Evolutionary conservation across 2,329 filamentous ascomycete species (phyloP), one percentile per base, ranked within the genome.

Genomic region (Emmonsiellopsis sp.): DNA sequence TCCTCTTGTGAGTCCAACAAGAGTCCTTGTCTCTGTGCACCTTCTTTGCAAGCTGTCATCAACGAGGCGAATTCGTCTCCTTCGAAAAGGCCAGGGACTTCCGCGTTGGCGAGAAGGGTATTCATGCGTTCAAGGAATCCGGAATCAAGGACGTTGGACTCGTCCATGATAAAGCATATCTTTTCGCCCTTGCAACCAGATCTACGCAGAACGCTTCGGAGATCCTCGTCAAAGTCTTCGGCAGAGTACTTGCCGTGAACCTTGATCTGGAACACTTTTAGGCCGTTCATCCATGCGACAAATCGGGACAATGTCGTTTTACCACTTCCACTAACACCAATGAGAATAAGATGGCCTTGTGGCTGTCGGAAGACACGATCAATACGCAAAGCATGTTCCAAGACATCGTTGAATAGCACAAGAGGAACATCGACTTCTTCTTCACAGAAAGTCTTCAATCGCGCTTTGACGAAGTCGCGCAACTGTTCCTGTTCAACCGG

Each of bases 151-250:
- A 99, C 93, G 64, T 99, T 99, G 8, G 92, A 87, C 74, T 99
- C 93, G 68, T 99, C 93, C 91, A 99, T 97, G 76, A 99, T 96
- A 77, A 99, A 99, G 74, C 94, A 98, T 48, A 99, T 95, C 78
- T 97, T 97, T 70, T 99, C 93, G 37, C 93, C 93, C 76, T 96
- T 96, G 76, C 92, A 97, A 58, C 93, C 93, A 62, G 89, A 94
- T 54, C 93, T 83, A 45, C 93, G 86, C 41, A 99, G 82, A 7
- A 99, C 93, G 66, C 91, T 92, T 59, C 94, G 83, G 37, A 99
- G 77, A 70, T 99, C 93, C 55, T 99, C 94, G 66, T 99, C 93
- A 66, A 99, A 99, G 73, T 99, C 93, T 67, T 97, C 93, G 1
- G 88, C 88, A 13, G 93, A 96, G 73, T 98, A 99, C 68, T 92